A percentile compares a stretch with the other conserved stretches of the same genome.
phyloP scores from a whole-genome alignment of 306 rosid species.

The Notholithocarpus densiflorus region DNA sequence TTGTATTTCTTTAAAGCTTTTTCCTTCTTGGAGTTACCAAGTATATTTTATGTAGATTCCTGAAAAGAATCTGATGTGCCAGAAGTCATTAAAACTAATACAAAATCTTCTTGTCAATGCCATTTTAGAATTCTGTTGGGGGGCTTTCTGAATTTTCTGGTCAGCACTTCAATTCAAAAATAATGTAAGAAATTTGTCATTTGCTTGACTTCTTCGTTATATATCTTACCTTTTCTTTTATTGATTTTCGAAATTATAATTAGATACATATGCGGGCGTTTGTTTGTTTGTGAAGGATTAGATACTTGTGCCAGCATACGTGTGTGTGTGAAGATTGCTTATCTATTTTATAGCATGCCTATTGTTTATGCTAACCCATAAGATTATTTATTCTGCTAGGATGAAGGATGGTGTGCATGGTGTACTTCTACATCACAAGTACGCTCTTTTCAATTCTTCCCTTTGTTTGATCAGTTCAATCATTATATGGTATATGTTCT shows the following conservation, averaged over 20 bases:
- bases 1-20: constrained; percentile 3
- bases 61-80: neutral
- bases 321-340: neutral
- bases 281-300: neutral
- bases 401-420: constrained; percentile 66
- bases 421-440: constrained; percentile 86
- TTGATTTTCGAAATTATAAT: neutral
- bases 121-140: constrained; percentile 87
- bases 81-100: constrained; percentile 13
- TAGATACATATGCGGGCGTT: neutral
- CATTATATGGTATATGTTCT: neutral
- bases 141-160: constrained; percentile 89
- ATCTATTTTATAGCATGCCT: neutral
- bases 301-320: neutral
- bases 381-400: constrained; percentile 44
- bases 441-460: constrained; percentile 25
- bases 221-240: neutral
- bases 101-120: constrained; percentile 12
- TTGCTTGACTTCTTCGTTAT: constrained; percentile 16
- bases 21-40: constrained; percentile 19
- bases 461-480: constrained; percentile 16
- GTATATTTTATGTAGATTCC: constrained; percentile 8
- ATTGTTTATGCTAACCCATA: constrained; percentile 35
- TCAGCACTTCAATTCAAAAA: constrained; percentile 70
- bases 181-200: constrained; percentile 46